Conservation (phyloP, 495 filamentous ascomycete species). For the Tuber indicum region DNA sequence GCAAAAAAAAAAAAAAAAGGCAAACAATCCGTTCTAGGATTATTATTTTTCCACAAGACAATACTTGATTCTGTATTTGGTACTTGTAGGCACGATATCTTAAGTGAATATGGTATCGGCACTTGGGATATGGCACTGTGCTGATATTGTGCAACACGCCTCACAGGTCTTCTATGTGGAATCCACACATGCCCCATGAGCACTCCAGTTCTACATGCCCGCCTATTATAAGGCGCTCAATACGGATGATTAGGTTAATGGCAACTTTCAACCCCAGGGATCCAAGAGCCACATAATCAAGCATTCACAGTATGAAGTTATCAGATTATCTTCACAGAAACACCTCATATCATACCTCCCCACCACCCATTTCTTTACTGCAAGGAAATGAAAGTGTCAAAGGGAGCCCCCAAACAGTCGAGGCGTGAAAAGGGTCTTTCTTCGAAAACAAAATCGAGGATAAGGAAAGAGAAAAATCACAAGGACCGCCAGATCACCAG, state of each 20-base stretch:
- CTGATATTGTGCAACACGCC: background rate
- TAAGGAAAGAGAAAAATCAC: background rate
- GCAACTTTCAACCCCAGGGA: background rate
- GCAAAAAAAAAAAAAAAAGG: too few species aligned
- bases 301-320: background rate
- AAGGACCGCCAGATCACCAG: background rate
- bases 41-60: background rate
- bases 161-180: background rate
- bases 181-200: background rate
- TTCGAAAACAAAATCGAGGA: background rate
- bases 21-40: background rate
- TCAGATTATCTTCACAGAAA: background rate
- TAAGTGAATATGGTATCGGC: background rate
- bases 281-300: background rate
- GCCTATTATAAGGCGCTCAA: background rate
- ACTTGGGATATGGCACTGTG: background rate
- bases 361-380: background rate
- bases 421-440: background rate
- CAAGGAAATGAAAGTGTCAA: background rate
- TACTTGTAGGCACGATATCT: background rate
- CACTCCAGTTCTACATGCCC: background rate
- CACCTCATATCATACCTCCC: background rate
- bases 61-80: background rate
- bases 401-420: background rate
- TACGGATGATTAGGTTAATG: background rate